These are phyloP conservation scores for Plantago lanceolata DNA, from an alignment of 305 asterid species.

Conservation along the genomic window DNA sequence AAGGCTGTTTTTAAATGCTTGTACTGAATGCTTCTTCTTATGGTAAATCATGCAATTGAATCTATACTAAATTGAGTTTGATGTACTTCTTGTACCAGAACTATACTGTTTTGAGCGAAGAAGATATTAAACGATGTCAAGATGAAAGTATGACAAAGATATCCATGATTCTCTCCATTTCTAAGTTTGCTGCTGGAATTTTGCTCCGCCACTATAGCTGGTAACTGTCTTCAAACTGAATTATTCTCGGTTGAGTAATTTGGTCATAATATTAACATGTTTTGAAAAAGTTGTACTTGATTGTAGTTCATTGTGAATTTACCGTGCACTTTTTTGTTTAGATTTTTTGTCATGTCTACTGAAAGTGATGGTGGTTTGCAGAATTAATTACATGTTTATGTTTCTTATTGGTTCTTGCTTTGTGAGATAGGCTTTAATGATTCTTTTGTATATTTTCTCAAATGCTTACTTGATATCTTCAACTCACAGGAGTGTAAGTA, in stretches of 20 bases:
- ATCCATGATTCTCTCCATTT: constrained; percentile 77
- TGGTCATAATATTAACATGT: constrained; percentile 10
- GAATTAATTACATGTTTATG: constrained; percentile 14
- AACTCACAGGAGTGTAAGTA: constrained; percentile 84
- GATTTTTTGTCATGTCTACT: constrained; percentile 8
- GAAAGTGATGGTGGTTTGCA: constrained; percentile 13
- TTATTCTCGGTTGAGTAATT: constrained; percentile 17
- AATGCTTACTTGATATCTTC: constrained; percentile 30
- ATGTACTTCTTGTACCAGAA: constrained; percentile 38
- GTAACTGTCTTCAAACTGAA: constrained; percentile 37
- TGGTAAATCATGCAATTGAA: constrained; percentile 16
- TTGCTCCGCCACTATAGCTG: constrained; percentile 88
- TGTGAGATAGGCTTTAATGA: constrained; percentile 15
- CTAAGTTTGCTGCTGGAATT: constrained; percentile 80
- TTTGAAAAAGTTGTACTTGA: constrained; percentile 3
- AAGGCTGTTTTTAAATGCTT: constrained; percentile 13
- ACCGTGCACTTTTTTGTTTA: constrained; percentile 15
- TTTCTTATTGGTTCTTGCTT: constrained; percentile 19
- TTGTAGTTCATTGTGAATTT: constrained; percentile 13
- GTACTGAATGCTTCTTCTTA: constrained; percentile 1
- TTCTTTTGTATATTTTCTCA: constrained; percentile 23
- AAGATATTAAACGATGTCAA: constrained; percentile 70
- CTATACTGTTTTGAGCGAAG: constrained; percentile 73
- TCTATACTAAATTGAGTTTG: constrained; percentile 18
- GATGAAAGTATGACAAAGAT: constrained; percentile 70